Conservation (phyloP, 140 eudicot species). For the Stevia rebaudiana region DNA sequence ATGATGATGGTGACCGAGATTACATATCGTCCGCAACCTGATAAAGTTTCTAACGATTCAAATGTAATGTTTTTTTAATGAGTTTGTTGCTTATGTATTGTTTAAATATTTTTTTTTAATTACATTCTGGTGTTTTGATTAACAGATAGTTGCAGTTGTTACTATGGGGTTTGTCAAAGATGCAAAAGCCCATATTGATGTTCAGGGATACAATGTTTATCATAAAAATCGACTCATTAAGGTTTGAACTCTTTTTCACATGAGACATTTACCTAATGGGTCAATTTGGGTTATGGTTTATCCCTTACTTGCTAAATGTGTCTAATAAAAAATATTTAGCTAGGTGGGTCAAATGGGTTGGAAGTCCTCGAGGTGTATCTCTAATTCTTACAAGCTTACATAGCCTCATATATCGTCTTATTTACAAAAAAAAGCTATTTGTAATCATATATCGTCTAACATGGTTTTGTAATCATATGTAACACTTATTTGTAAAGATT, state of each 20-base stretch:
- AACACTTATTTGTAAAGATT: neutral
- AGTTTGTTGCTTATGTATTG: conserved; percentile 10
- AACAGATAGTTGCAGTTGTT: conserved; percentile 86
- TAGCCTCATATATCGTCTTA: neutral
- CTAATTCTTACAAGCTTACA: neutral
- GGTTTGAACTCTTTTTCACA: conserved; percentile 33
- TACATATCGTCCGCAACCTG: conserved; percentile 76
- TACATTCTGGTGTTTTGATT: neutral
- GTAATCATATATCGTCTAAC: neutral
- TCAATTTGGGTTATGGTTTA: neutral
- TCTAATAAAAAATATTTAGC: neutral
- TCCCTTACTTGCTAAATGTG: neutral
- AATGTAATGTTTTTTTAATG: conserved; percentile 45
- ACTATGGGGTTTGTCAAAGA: conserved; percentile 96
- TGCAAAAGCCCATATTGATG: conserved; percentile 87
- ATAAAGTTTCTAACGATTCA: conserved; percentile 51
- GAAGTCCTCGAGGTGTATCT: neutral
- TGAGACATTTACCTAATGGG: neutral
- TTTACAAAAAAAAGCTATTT: neutral
- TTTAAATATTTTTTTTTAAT: neutral
- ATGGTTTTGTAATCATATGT: neutral
- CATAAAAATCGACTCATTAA: conserved; percentile 94
- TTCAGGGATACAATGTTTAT: conserved; percentile 96
- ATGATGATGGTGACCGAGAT: conserved; percentile 83
- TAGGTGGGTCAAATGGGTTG: neutral